phyloP scores from a whole-genome alignment of 2,329 filamentous ascomycete genomes.

The Podosphaera xanthii region DNA sequence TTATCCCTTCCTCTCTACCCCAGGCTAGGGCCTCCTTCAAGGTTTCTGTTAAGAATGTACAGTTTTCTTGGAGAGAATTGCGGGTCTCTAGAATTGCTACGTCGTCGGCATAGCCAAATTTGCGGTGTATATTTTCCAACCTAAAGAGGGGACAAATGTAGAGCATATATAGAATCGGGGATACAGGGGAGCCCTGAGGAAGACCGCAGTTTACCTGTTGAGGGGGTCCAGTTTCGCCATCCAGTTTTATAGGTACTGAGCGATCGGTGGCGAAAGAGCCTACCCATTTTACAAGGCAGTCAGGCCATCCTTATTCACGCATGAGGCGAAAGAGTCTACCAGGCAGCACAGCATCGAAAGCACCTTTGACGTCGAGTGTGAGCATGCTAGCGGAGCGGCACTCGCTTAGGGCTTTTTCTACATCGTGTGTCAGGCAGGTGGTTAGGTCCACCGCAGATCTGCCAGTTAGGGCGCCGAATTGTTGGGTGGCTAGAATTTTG shows the following conservation, averaged over 20 bases:
- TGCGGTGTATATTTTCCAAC: neutral
- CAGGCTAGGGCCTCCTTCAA: neutral
- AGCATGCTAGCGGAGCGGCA: neutral
- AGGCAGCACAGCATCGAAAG: neutral
- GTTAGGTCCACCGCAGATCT: neutral
- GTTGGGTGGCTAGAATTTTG: neutral
- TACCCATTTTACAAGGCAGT: neutral
- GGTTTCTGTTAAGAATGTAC: neutral
- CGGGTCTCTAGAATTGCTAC: neutral
- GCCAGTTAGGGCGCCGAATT: neutral
- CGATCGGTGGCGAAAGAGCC: neutral
- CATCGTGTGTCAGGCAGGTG: neutral
- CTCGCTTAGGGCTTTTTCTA: neutral
- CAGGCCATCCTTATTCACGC: neutral
- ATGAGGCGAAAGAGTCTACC: neutral
- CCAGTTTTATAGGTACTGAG: neutral
- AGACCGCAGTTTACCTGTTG: neutral
- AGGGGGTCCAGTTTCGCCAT: neutral
- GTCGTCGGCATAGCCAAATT: neutral
- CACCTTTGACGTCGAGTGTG: neutral
- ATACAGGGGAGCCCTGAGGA: neutral
- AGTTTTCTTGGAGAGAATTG: neutral
- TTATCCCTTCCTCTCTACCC: neutral
- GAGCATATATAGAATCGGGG: neutral
- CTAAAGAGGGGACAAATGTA: neutral